Base-by-base conservation (phyloP, 495 filamentous ascomycete genomes). In the Neohortaea acidophila region DNA sequence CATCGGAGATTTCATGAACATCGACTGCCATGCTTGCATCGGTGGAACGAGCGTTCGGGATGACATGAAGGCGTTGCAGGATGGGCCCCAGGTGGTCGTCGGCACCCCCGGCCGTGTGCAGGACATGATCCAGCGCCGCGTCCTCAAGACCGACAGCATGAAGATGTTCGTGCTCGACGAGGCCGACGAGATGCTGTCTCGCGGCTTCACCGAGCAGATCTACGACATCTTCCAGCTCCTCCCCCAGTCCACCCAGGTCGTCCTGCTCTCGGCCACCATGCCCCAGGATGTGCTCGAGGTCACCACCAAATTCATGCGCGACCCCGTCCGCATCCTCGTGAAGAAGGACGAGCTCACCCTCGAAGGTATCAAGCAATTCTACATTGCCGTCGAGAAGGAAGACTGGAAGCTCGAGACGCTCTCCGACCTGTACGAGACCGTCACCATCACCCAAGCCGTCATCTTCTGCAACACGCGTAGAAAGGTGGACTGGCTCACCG, bases 381-480 rank as follows among this genome's bases (percentile, higher is more conserved):
- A 92, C 70, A 97, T 97, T 61, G 89, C 89, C 43, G 89, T 97
- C 36, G 89, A 97, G 70, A 96, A 97, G 73, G 89, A 97, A 60
- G 89, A 96, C 55, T 97, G 91, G 91, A 97, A 97, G 68, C 79
- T 97, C 47, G 89, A 97, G 64, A 97, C 89, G 31, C 84, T 97
- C 21, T 96, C 82, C 56, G 89, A 97, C 63, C 67, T 97, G 41
- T 97, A 97, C 72, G 89, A 97, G 62, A 97, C 89, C 22, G 79
- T 97, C 57, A 97, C 89, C 50, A 97, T 97, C 59, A 97, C 89
- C 41, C 89, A 97, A 63, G 89, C 89, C 44, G 89, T 97, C 60
- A 97, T 97, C 66, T 97, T 97, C 79, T 97, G 89, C 72, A 97
- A 97, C 73, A 97, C 89, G 50, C 80, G 91, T 55, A 73, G 89